Base-by-base conservation (phyloP, 345 rosid species). In the Rhizophora mangle region DNA sequence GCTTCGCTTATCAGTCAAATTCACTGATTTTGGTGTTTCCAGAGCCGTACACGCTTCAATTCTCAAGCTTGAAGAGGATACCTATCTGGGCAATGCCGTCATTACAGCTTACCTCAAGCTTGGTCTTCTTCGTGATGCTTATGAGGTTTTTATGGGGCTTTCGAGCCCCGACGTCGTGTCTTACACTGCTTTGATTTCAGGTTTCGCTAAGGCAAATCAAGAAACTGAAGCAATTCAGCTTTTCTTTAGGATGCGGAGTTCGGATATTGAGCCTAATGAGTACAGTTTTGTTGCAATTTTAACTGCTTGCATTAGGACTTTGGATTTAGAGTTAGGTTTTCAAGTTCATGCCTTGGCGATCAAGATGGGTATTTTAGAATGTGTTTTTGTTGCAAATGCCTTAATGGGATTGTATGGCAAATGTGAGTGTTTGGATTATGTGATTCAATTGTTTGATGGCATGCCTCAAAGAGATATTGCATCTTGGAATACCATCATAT, bases 401-500 rank as follows among this genome's bases (percentile, higher is more conserved):
- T 66, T 93, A n/a, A 82, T 91, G 91, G 84, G 86, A 26, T 53
- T 93, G 74, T 93, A 90, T 4, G 69, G 78, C 0, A 88, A 86
- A 18, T 73, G 71, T 34, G 81, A 83, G 58, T 60, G 60, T 70
- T 71, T 79, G 58, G 75, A 76, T 55, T 68, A n/a, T 78, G 89
- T 76, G 49, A 58, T 79, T 64, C 69, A 78, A 65, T 1, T 91
- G 82, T 93, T 91, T 54, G 94, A 83, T 68, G 94, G 79, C 84
- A 85, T 89, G 84, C 82, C 85, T 75, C 68, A 65, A 0, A 86
- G 89, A 76, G 94, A 91, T 70, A 69, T 82, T 30, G 78, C 84
- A 0, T 85, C 98, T 0, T 88, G 92, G 94, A 91, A 93, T 71
- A 89, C 93, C 24, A 68, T 85, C 68, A 78, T 91, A 47, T 89